Evolutionary conservation across 23 red algal genomes (phyloP).

Genomic region (Cyanidiococcus yangmingshanensis): DNA sequence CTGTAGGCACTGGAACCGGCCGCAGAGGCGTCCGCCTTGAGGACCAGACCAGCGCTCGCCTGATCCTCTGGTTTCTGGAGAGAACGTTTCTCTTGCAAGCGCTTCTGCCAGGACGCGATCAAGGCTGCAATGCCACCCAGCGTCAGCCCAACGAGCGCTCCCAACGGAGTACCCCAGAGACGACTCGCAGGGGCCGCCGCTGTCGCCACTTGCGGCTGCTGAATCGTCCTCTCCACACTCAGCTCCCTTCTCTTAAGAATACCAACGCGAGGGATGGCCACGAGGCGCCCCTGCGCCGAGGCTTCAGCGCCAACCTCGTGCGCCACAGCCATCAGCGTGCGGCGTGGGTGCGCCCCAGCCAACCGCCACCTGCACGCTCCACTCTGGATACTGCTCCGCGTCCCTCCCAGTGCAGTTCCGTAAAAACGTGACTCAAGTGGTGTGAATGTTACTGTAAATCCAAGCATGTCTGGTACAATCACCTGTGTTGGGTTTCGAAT

Average conservation of each 20-base stretch:
- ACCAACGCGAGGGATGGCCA: not conserved
- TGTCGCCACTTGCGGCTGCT: not conserved
- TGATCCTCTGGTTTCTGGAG: not conserved
- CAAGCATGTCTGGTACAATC: too few species aligned
- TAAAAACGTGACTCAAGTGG: not conserved
- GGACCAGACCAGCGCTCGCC: not conserved
- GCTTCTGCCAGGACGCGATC: not conserved
- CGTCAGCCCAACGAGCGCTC: slow-evolving; percentile 3
- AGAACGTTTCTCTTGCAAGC: not conserved
- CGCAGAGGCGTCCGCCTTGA: not conserved
- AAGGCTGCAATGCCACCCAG: not conserved
- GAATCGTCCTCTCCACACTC: not conserved
- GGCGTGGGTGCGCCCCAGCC: not conserved
- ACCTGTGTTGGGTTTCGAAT: too few species aligned
- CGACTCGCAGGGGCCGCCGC: not conserved
- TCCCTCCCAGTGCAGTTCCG: not conserved
- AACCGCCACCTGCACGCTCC: not conserved
- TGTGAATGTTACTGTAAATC: not conserved
- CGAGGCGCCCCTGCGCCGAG: not conserved
- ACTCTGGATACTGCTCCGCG: not conserved
- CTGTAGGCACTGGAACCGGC: not conserved
- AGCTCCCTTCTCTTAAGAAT: not conserved
- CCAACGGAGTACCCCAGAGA: slow-evolving; percentile 16
- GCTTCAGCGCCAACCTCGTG: not conserved
- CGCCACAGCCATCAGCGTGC: not conserved